These are phyloP conservation scores for Lasiodiplodia sp. DNA, from an alignment of 2,329 filamentous ascomycete genomes.

Conservation along the genomic window DNA sequence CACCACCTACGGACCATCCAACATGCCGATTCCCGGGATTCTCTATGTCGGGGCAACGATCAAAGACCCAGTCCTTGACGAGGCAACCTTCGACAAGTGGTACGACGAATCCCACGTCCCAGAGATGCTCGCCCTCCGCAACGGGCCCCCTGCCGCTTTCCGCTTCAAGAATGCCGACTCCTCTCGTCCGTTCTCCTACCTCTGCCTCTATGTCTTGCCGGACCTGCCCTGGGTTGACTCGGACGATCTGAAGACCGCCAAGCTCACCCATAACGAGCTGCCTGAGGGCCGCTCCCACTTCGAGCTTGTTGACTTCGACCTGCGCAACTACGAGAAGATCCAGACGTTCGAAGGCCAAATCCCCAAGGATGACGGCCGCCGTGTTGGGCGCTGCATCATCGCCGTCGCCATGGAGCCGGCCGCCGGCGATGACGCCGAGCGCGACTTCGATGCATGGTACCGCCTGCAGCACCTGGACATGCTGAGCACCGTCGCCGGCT, in stretches of 20 bases:
- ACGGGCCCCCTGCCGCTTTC: constrained; percentile 22
- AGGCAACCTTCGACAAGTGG: constrained; percentile 31
- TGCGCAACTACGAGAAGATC: constrained; percentile 18
- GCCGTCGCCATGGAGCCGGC: constrained; percentile 23
- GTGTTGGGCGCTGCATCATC: constrained; percentile 2
- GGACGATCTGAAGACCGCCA: neutral
- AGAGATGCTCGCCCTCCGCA: constrained; percentile 21
- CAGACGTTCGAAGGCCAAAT: constrained; percentile 25
- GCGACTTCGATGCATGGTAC: constrained; percentile 39
- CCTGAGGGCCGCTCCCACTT: constrained; percentile 1
- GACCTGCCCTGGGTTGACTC: neutral
- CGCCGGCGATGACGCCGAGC: neutral
- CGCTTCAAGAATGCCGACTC: constrained; percentile 30
- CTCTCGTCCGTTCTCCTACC: neutral
- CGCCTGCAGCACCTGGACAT: constrained; percentile 34
- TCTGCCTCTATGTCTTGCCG: neutral
- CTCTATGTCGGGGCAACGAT: constrained; percentile 23
- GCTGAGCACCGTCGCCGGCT: constrained; percentile 32
- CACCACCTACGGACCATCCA: neutral
- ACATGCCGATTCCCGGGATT: constrained; percentile 22
- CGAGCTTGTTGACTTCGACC: constrained; percentile 6
- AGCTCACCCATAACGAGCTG: neutral
- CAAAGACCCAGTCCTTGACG: constrained; percentile 28
- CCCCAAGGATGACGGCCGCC: constrained; percentile 2
- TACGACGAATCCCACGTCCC: constrained; percentile 31